phyloP scores from a whole-genome alignment of 805 yeast species.

The Kluyveromyces lactis region DNA sequence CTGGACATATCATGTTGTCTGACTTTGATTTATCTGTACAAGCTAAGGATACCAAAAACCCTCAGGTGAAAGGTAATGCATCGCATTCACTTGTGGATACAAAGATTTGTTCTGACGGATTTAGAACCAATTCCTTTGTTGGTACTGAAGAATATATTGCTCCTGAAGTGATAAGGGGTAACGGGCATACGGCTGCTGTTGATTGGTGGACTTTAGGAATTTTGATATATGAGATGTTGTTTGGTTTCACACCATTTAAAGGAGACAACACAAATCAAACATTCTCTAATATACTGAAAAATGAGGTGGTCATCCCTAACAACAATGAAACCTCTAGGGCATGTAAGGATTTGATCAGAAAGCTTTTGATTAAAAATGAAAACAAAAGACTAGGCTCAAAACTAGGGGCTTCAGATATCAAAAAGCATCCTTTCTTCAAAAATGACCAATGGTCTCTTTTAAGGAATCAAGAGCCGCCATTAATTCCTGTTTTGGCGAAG shows the following conservation, averaged over 20 bases:
- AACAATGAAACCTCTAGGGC: slow-evolving; percentile 55
- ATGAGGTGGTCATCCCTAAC: slow-evolving; percentile 75
- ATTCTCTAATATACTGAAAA: slow-evolving; percentile 76
- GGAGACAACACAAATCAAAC: slow-evolving; percentile 85
- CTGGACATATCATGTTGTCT: slow-evolving; percentile 96
- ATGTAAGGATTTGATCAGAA: slow-evolving; percentile 74
- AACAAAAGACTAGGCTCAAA: slow-evolving; percentile 81
- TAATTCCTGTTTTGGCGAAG: slow-evolving; percentile 73
- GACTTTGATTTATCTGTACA: slow-evolving; percentile 95
- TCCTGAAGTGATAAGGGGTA: slow-evolving; percentile 94
- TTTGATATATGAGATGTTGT: slow-evolving; percentile 86
- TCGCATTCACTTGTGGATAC: slow-evolving; percentile 57
- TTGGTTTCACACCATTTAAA: slow-evolving; percentile 94
- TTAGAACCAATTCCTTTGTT: slow-evolving; percentile 94
- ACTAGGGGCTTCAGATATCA: slow-evolving; percentile 92
- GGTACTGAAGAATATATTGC: slow-evolving; percentile 99
- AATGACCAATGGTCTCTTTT: slow-evolving; percentile 91
- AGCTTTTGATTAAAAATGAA: slow-evolving; percentile 83
- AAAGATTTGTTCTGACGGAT: slow-evolving; percentile 90
- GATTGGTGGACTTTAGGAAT: slow-evolving; percentile 99
- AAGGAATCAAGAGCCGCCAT: slow-evolving; percentile 89
- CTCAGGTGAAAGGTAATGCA: slow-evolving; percentile 31
- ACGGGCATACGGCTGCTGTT: slow-evolving; percentile 96
- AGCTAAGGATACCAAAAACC: slow-evolving; percentile 66
- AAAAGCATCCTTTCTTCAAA: slow-evolving; percentile 85